Evolutionary conservation across 192 early-diverging fungal genomes (phyloP), one percentile per base, ranked within the genome.

Genomic region (Coemansia sp.): DNA sequence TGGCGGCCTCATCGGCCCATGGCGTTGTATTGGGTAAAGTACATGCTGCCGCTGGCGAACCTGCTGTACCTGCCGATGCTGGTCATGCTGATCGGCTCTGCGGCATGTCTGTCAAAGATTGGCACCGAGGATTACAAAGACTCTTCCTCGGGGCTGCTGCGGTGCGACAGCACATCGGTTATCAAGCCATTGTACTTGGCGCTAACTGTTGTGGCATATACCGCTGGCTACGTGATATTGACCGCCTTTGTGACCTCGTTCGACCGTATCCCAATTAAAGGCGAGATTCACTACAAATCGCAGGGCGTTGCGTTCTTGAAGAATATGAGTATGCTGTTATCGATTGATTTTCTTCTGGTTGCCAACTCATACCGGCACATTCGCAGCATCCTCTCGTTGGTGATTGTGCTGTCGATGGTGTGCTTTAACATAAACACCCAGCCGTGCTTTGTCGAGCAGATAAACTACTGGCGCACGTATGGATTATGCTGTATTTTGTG

Each of bases 231-330:
- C 50, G 58, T 86, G 28, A 66, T 89, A 27, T 71, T 89, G 51
- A 88, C 87, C 10, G 68, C 85, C 7, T 89, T 91, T 68, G 63
- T 91, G 19, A 88, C 89, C 3, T 87, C 86, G 0, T 85, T 87
- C 54, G 89, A 91, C 44, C 81, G 86, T 6, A 83, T 84, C 21
- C 89, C 89, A 1, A 69, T 71, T 6, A 70, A 84, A 16, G 86
- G 85, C 47, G 89, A 91, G 71, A 89, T 89, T 38, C 84, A 85
- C 50, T 91, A 86, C 70, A 83, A 81, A 48, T 84, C 87, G n/a
- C 84, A 85, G 46, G 81, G 83, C 31, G 81, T 88, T n/a, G 89
- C 87, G 4, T 86, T 89, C 32, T 81, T 87, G 53, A 90, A 90
- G 59, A 89, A 90, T 61, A 81, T 87, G 64, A 82, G 83, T 75